These are phyloP conservation scores for Lentinula raphanica DNA, from an alignment of 768 basidiomycete species.

Conservation along the genomic window DNA sequence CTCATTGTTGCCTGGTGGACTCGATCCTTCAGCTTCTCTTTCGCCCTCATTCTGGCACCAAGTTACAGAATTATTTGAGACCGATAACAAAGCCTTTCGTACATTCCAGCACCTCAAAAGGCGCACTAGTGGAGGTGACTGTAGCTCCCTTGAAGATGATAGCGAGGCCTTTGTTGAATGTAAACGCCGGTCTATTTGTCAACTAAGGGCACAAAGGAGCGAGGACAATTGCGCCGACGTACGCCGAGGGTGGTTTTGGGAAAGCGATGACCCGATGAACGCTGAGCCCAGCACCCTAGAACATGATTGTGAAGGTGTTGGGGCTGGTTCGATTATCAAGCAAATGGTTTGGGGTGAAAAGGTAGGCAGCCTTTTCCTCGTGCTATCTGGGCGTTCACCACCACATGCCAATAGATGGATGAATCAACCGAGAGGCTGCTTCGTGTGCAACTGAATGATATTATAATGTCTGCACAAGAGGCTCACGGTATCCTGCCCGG, in stretches of 20 bases:
- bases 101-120: conserved; percentile 24
- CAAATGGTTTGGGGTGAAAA: not conserved
- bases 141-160: conserved; percentile 12
- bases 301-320: not conserved
- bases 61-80: conserved; percentile 48
- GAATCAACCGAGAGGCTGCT: not conserved
- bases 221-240: conserved; percentile 18
- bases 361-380: not conserved
- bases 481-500: not conserved
- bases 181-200: conserved; percentile 25
- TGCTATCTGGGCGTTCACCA: too few species aligned
- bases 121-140: not conserved
- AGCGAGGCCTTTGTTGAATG: conserved; percentile 18
- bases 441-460: not conserved
- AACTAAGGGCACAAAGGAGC: conserved; percentile 21
- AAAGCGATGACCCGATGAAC: not conserved
- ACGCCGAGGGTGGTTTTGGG: not conserved
- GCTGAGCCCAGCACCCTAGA: not conserved
- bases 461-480: not conserved
- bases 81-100: conserved; percentile 40
- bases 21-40: conserved; percentile 33
- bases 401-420: conserved; percentile 1
- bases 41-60: conserved; percentile 56
- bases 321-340: not conserved
- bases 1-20: conserved; percentile 30